Evolutionary conservation across 805 yeast genomes (phyloP), one percentile per base, ranked within the genome.

Genomic region (Ogataea degrootiae): DNA sequence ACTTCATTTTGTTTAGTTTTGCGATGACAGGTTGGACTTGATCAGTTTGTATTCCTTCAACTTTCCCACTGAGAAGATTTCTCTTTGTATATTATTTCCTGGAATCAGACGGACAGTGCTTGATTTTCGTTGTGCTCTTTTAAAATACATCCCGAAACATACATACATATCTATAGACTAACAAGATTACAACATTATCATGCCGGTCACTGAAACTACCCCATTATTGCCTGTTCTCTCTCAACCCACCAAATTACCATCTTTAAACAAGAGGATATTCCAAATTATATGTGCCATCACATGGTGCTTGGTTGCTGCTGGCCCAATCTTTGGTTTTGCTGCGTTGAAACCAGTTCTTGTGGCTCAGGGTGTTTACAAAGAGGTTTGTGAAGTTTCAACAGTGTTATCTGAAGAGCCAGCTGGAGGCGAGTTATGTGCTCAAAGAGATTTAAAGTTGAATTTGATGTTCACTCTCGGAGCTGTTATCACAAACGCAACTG

Each of bases 311-410:
- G 72, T 88, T 36, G 89, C 96, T 0, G 97, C 96, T 0, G 98
- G 97, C 6, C 89, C 95, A 1, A 83, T 91, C 14, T 91, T 91
- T 73, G 98, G 98, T 4, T 91, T 91, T 70, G 97, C 97, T 22
- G 97, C 98, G 3, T 70, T 91, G 46, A 92, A 92, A 61, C 95
- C 96, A 6, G 79, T 91, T 11, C 68, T 92, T 39, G 76, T 89
- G 17, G 63, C 73, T 9, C 91, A 92, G 61, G 90, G 92, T 4
- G 84, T 91, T 4, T 92, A 91, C 59, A 65, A 74, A 22, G 77
- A 82, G 2, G 60, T 71, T 7, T 91, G 97, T 62, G 61, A 70
- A 3, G 60, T 64, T 2, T 21, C 46, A 6, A 35, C 46, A 7
- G 21, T 19, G 21, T 19, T 19, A 4, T 14, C 15, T n/a, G n/a